Base-by-base conservation (phyloP, 129 eudicot genomes). In the Mikania micrantha region DNA sequence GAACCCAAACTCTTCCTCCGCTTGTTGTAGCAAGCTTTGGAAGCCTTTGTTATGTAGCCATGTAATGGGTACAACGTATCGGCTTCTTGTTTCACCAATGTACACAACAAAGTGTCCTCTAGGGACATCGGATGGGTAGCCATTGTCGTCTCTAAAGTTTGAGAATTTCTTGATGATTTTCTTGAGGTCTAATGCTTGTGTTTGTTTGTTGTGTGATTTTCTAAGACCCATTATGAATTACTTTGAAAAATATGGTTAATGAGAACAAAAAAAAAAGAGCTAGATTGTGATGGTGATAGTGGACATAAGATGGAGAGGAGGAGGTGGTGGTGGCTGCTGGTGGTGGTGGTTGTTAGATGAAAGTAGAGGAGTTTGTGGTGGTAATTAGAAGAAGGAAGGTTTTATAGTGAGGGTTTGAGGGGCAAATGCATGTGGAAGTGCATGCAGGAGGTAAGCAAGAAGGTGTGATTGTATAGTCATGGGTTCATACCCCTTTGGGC, bases 1-100 rank as follows among this genome's bases (percentile, higher is more conserved):
- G 67, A 84, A 88, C 34, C 95, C 95, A 22, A 77, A 87, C 80
- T 87, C 95, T 57, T 84, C 90, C 38, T 84, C 90, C 0, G 95
- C 90, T 41, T 29, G 53, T 48, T 72, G 84, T 52, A 84, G 62
- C 57, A 88, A 59, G 31, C 58, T 71, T 58, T 82, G 87, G 67
- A 88, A 85, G 53, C 77, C 75, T 0, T 81, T 80, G 45, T 82
- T 75, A n/a, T 62, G 72, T 64, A 88, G 69, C 71, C 77, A 85
- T 1, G 88, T 49, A 17, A 88, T 84, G 9, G 91, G 91, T 16
- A 88, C 59, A 4, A 85, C 44, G 64, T 81, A 78, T 70, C 95
- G 61, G 53, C 78, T 88, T 64, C 86, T 67, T 27, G 77, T 85
- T 69, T 79, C 82, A 39, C 95, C 95, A 10, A 87, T 86, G 56